Percentiles rank a stretch among this genome's conserved stretches.
These are phyloP conservation scores for Magnaporthiopsis incrustans DNA, from an alignment of 2,329 filamentous ascomycete genomes.

Conservation along the genomic window DNA sequence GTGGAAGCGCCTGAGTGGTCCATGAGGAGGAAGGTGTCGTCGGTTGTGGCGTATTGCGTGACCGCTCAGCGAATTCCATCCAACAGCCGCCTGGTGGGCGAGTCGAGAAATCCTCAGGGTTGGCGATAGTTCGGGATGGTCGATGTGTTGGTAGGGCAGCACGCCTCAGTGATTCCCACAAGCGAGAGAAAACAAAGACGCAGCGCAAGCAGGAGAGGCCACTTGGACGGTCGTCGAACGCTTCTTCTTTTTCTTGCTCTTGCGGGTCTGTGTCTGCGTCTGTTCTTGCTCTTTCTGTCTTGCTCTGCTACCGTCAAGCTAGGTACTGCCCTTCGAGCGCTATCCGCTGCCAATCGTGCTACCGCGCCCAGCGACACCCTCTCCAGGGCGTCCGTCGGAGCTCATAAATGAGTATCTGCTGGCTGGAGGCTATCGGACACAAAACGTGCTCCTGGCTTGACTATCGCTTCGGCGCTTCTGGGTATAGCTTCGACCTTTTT, in stretches of 20 bases:
- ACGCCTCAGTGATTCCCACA: constrained; percentile 29
- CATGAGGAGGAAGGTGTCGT: neutral
- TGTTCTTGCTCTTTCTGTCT: constrained; percentile 13
- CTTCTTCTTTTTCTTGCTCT: constrained; percentile 21
- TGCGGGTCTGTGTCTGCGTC: constrained; percentile 5
- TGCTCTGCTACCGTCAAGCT: constrained; percentile 61
- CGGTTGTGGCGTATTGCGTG: neutral
- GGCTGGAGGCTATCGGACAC: constrained; percentile 30
- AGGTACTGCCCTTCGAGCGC: constrained; percentile 51
- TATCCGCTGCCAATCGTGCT: constrained; percentile 42
- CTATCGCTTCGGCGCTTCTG: constrained; percentile 20
- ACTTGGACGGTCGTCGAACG: constrained; percentile 29
- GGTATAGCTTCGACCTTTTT: constrained; percentile 2
- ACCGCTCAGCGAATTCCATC: neutral
- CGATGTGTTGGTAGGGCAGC: constrained; percentile 13
- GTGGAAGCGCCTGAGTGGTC: neutral
- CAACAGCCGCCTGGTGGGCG: neutral
- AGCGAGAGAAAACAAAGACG: constrained; percentile 27
- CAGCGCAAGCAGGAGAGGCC: constrained; percentile 27
- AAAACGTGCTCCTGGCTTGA: constrained; percentile 20
- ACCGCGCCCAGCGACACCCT: constrained; percentile 23
- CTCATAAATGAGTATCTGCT: constrained; percentile 33
- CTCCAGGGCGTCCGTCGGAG: constrained; percentile 3
- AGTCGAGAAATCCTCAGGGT: neutral
- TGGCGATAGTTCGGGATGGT: constrained; percentile 4